These are phyloP conservation scores for Oryza australiensis DNA, from an alignment of 176 grass and related monocot species.

Conservation along the genomic window DNA sequence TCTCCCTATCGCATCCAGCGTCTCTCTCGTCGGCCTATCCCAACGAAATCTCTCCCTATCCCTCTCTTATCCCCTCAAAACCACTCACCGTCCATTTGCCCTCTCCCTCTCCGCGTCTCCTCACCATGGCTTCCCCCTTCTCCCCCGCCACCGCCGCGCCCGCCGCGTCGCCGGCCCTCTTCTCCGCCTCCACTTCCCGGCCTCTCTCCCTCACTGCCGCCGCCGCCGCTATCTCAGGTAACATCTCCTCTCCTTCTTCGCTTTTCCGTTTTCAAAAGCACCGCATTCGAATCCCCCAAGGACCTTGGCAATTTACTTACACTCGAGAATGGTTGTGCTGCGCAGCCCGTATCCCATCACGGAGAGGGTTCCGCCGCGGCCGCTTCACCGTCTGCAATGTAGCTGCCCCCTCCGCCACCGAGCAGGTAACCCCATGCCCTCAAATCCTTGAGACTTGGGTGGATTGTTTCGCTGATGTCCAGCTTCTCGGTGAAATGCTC, in stretches of 20 bases:
- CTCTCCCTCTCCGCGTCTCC: too few species aligned
- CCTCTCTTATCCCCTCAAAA: conserved; percentile 16
- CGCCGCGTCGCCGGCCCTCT: conserved; percentile 38
- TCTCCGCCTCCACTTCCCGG: conserved; percentile 35
- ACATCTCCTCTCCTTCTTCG: background rate
- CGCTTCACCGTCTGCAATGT: conserved; percentile 61
- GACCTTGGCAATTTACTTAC: background rate
- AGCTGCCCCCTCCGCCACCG: conserved; percentile 47
- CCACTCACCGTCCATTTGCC: conserved; percentile 7
- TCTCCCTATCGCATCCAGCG: background rate
- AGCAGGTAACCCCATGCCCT: conserved; percentile 34
- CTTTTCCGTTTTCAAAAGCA: background rate
- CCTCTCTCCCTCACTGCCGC: conserved; percentile 7
- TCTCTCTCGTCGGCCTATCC: conserved; percentile 27
- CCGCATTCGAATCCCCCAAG: background rate
- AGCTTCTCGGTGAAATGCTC: background rate
- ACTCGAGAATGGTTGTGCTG: background rate
- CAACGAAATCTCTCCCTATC: background rate
- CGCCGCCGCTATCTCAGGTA: conserved; percentile 38
- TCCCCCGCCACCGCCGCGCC: conserved; percentile 34
- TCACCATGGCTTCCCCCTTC: conserved; percentile 36
- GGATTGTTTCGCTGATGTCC: background rate
- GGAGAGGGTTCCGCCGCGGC: conserved; percentile 30
- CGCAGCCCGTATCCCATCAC: conserved; percentile 34
- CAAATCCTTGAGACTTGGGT: background rate